A percentile compares a stretch with the other conserved stretches of the same genome.
phyloP scores from a whole-genome alignment of 2,329 filamentous ascomycete genomes.

The Xylaria sp. region DNA sequence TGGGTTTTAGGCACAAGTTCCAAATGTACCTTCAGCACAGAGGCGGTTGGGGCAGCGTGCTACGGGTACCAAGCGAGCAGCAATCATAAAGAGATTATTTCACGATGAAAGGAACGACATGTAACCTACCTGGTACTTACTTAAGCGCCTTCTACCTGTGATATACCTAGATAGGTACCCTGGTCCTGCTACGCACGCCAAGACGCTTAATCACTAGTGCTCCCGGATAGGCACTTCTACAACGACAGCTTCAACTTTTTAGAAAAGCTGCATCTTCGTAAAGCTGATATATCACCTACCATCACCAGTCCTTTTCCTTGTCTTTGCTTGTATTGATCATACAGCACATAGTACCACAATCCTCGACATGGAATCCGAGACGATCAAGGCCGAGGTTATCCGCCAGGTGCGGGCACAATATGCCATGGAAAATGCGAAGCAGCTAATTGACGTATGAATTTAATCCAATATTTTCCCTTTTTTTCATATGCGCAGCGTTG shows the following conservation, averaged over 20 bases:
- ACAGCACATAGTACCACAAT: slow-evolving; percentile 35
- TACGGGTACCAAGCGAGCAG: background rate
- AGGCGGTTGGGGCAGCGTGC: background rate
- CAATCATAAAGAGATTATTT: background rate
- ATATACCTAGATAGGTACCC: background rate
- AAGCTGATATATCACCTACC: background rate
- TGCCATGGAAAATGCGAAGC: slow-evolving; percentile 73
- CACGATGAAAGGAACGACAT: background rate
- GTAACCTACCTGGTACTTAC: too few species aligned
- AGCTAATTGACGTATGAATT: slow-evolving; percentile 72
- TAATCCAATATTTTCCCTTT: background rate
- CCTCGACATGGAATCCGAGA: slow-evolving; percentile 64
- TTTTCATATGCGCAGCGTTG: background rate
- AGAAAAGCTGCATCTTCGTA: slow-evolving; percentile 23
- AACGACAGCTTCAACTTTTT: slow-evolving; percentile 29
- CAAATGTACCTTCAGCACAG: background rate
- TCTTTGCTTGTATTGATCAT: background rate
- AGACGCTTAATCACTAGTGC: slow-evolving; percentile 17
- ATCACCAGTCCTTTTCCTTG: background rate
- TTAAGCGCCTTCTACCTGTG: background rate
- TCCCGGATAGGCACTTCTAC: background rate
- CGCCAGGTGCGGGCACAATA: slow-evolving; percentile 72
- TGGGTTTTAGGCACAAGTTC: background rate
- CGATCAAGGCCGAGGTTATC: slow-evolving; percentile 70
- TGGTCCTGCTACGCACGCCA: slow-evolving; percentile 16